Percentiles rank a stretch among this genome's conserved stretches.
Conservation (phyloP, 768 basidiomycete genomes). For the Trametes villosa region DNA sequence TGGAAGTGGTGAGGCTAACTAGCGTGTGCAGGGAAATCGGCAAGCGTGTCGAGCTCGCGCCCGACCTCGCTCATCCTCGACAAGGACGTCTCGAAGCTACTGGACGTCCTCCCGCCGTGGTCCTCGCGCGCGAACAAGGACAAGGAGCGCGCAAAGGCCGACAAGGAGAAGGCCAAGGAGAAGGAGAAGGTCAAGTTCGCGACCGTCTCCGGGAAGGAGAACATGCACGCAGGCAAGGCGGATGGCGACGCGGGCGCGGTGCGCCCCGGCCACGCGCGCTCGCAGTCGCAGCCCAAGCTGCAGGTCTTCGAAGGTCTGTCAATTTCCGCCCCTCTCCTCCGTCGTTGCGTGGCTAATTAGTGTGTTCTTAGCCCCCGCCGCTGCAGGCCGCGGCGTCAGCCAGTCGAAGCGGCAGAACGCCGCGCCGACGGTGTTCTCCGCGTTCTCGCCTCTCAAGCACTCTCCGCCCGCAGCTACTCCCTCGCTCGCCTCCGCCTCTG, state of each 20-base stretch:
- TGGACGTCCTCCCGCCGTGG: slow-evolving; percentile 43
- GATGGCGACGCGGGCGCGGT: not conserved
- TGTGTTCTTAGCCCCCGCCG: not conserved
- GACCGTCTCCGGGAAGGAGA: slow-evolving; percentile 18
- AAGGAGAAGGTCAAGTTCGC: slow-evolving; percentile 15
- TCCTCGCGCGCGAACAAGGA: slow-evolving; percentile 28
- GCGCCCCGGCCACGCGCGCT: slow-evolving; percentile 28
- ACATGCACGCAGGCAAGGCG: not conserved
- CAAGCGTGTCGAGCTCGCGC: slow-evolving; percentile 33
- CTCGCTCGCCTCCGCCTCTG: slow-evolving; percentile 1
- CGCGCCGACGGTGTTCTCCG: slow-evolving; percentile 23
- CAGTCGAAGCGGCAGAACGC: slow-evolving; percentile 17
- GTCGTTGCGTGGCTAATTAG: not conserved
- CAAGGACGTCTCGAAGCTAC: slow-evolving; percentile 36
- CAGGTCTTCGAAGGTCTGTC: slow-evolving; percentile 24
- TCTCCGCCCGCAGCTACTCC: slow-evolving; percentile 14
- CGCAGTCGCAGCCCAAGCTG: slow-evolving; percentile 43
- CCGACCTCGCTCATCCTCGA: slow-evolving; percentile 33
- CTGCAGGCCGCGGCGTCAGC: slow-evolving; percentile 12
- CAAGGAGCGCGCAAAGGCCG: slow-evolving; percentile 18
- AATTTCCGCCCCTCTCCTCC: not conserved
- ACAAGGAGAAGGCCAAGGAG: slow-evolving; percentile 15
- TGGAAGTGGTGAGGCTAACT: not conserved
- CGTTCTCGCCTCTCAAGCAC: slow-evolving; percentile 31
- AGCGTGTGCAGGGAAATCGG: slow-evolving; percentile 38